Evolutionary conservation across 2,329 filamentous ascomycete species (phyloP).

Genomic region (Delphinella strobiligena): DNA sequence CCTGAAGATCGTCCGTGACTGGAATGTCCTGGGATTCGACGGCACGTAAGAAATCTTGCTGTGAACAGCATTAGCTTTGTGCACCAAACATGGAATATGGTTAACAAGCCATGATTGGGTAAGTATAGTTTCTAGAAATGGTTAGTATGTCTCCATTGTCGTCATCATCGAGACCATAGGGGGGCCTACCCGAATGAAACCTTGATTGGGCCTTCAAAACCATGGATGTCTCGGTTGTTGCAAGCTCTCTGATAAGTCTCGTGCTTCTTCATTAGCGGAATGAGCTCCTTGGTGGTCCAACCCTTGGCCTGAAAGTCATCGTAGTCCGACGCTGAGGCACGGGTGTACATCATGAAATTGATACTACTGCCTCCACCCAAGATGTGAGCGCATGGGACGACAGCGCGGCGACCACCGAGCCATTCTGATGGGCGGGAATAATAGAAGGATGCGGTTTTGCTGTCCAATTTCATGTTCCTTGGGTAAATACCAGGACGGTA

Average conservation of each 20-base stretch:
- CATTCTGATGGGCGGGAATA: conserved; percentile 63
- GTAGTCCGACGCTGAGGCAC: conserved; percentile 59
- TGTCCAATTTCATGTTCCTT: conserved; percentile 68
- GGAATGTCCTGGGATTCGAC: conserved; percentile 64
- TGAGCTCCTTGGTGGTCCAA: conserved; percentile 64
- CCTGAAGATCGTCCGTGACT: conserved; percentile 54
- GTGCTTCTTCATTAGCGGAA: conserved; percentile 69
- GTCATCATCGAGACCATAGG: neutral
- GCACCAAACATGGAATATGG: no score
- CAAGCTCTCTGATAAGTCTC: conserved; percentile 57
- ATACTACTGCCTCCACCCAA: conserved; percentile 54
- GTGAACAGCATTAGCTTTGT: no score
- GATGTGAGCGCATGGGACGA: conserved; percentile 64
- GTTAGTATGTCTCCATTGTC: neutral
- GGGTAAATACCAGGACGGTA: conserved; percentile 66
- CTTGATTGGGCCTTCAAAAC: conserved; percentile 70
- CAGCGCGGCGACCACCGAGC: conserved; percentile 57
- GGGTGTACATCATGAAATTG: conserved; percentile 72
- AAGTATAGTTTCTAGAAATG: conserved; percentile 52
- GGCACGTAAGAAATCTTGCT: conserved; percentile 59
- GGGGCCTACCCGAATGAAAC: conserved; percentile 51
- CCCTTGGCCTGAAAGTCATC: conserved; percentile 70
- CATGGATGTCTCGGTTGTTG: conserved; percentile 53
- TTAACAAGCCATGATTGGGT: conserved; percentile 54
- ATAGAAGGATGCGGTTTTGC: conserved; percentile 72